Percentiles rank a stretch among this genome's conserved stretches.
These are phyloP conservation scores for Ceratocystis cubensis DNA, from an alignment of 2,329 filamentous ascomycete genomes.

Conservation along the genomic window DNA sequence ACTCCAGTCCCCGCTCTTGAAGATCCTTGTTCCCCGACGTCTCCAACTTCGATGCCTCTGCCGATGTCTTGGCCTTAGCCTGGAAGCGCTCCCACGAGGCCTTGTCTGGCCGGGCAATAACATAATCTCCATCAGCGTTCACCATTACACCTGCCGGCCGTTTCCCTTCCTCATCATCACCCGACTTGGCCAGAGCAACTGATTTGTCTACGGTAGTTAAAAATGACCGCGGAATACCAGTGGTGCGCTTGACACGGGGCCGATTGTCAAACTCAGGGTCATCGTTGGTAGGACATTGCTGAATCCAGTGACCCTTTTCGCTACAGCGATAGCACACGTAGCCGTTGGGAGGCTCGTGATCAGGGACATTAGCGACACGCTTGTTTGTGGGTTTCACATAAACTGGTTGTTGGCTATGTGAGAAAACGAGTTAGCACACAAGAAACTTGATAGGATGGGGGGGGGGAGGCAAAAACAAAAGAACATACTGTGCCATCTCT, in stretches of 20 bases:
- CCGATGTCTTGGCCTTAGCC: slow-evolving; percentile 78
- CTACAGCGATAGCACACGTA: slow-evolving; percentile 96
- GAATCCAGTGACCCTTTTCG: slow-evolving; percentile 98
- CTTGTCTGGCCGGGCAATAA: slow-evolving; percentile 90
- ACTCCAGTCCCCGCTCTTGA: slow-evolving; percentile 78
- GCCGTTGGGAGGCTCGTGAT: slow-evolving; percentile 82
- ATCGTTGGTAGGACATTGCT: slow-evolving; percentile 95
- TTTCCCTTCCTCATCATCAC: slow-evolving; percentile 65
- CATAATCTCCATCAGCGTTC: slow-evolving; percentile 93
- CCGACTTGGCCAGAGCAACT: slow-evolving; percentile 57
- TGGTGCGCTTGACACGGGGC: slow-evolving; percentile 87
- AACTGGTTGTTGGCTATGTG: slow-evolving; percentile 46
- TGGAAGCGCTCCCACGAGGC: slow-evolving; percentile 95
- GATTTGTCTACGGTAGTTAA: slow-evolving; percentile 92
- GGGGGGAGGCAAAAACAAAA: neutral
- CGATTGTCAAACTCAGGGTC: slow-evolving; percentile 92
- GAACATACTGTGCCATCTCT: slow-evolving; percentile 67
- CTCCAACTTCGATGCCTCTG: slow-evolving; percentile 66
- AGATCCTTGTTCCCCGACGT: slow-evolving; percentile 73
- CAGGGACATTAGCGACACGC: slow-evolving; percentile 63
- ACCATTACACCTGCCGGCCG: slow-evolving; percentile 88
- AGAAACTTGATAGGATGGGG: slow-evolving; percentile 16
- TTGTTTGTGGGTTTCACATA: slow-evolving; percentile 47
- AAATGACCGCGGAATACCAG: slow-evolving; percentile 90
- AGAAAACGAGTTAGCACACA: slow-evolving; percentile 28